A percentile compares a stretch with the other conserved stretches of the same genome.
Conservation (phyloP, 768 basidiomycete genomes). For the Lactifluus subvellereus region DNA sequence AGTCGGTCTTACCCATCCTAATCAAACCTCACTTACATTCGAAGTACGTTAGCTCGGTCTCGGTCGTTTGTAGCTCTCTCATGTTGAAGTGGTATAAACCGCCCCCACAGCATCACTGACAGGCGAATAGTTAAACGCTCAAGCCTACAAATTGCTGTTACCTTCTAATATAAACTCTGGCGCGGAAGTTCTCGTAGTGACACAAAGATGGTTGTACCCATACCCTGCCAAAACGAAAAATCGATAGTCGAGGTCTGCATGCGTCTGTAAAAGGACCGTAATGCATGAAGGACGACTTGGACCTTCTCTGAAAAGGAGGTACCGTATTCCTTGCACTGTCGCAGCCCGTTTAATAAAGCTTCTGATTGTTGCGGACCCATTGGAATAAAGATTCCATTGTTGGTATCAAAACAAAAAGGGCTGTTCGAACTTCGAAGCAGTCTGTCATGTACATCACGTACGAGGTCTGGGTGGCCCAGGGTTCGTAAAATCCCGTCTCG, state of each 20-base stretch:
- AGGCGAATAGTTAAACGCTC: not conserved
- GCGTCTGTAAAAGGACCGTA: too few species aligned
- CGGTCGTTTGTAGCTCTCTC: slow-evolving; percentile 59
- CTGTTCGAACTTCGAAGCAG: too few species aligned
- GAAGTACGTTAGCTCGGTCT: slow-evolving; percentile 43
- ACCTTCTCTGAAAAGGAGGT: slow-evolving; percentile 70
- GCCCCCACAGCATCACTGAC: slow-evolving; percentile 13
- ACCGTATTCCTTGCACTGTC: slow-evolving; percentile 66
- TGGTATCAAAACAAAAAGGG: too few species aligned
- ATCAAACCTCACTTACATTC: not conserved
- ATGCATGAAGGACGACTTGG: slow-evolving; percentile 63
- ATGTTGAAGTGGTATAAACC: slow-evolving; percentile 46
- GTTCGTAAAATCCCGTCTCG: too few species aligned
- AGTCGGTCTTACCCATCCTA: slow-evolving; percentile 1
- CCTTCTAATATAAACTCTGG: too few species aligned
- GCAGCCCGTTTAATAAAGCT: slow-evolving; percentile 52
- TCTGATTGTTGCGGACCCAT: slow-evolving; percentile 32
- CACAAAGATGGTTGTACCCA: not conserved
- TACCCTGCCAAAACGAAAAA: slow-evolving; percentile 48
- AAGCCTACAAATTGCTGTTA: not conserved
- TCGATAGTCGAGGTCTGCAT: slow-evolving; percentile 86
- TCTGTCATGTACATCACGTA: too few species aligned
- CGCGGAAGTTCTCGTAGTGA: not conserved
- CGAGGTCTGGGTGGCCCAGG: too few species aligned
- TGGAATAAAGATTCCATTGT: slow-evolving; percentile 15